Conservation (phyloP, 148 eudicot genomes). For the Silene uniflora region DNA sequence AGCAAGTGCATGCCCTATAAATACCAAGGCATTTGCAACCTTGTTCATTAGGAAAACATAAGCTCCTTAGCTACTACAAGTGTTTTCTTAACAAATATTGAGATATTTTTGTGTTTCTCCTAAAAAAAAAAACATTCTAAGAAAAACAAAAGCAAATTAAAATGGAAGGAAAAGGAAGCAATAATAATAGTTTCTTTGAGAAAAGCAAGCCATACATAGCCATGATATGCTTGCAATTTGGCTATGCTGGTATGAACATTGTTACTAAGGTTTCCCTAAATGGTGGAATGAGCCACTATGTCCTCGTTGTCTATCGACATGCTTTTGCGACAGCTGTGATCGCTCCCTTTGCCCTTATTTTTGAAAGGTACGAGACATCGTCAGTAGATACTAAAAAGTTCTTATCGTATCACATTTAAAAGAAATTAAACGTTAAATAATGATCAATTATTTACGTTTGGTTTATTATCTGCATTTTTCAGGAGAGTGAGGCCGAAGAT, state of each 20-base stretch:
- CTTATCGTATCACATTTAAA: no score
- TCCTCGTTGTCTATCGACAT: slow-evolving; percentile 72
- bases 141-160: neutral
- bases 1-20: slow-evolving; percentile 24
- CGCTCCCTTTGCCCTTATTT: slow-evolving; percentile 77
- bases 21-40: slow-evolving; percentile 26
- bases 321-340: slow-evolving; percentile 77
- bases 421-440: no score
- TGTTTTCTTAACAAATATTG: slow-evolving; percentile 24
- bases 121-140: neutral
- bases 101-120: neutral
- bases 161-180: slow-evolving; percentile 50
- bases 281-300: slow-evolving; percentile 86
- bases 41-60: slow-evolving; percentile 32
- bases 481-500: slow-evolving; percentile 85
- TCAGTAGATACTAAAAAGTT: no score
- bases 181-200: slow-evolving; percentile 29
- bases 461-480: slow-evolving; percentile 3
- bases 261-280: slow-evolving; percentile 80
- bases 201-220: slow-evolving; percentile 67
- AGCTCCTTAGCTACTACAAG: slow-evolving; percentile 14
- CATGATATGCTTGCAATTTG: slow-evolving; percentile 65
- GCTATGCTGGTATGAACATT: slow-evolving; percentile 79
- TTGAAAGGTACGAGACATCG: slow-evolving; percentile 48
- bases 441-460: no score